Conservation (phyloP, 306 rosid species). For the Glycine tomentella region DNA sequence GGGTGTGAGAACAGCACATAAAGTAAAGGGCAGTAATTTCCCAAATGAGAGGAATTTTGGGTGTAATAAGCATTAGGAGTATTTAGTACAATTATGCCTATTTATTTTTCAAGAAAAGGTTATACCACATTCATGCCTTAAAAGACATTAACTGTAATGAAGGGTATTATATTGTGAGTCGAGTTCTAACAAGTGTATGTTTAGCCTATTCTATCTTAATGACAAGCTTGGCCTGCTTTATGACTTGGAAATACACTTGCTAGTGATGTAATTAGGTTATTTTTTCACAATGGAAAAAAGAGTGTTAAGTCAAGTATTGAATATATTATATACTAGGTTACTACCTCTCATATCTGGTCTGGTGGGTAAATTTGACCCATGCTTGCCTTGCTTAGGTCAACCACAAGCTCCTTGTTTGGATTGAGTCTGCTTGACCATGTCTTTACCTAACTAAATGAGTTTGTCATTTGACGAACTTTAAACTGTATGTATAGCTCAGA, state of each 20-base stretch:
- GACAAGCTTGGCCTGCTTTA: constrained; percentile 13
- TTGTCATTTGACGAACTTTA: constrained; percentile 29
- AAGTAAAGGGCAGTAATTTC: not conserved
- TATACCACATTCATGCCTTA: constrained; percentile 21
- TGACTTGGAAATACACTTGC: constrained; percentile 10
- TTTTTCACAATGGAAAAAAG: not conserved
- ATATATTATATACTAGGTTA: not conserved
- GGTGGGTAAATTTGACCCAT: not conserved
- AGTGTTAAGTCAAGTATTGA: not conserved
- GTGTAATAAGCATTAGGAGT: constrained; percentile 3
- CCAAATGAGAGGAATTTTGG: not conserved
- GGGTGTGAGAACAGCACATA: constrained; percentile 1
- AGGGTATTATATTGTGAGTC: not conserved
- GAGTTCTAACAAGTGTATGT: constrained; percentile 11
- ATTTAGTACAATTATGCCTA: not conserved
- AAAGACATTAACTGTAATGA: not conserved
- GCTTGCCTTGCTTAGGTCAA: not conserved
- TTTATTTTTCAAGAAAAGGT: constrained; percentile 27
- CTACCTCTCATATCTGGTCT: not conserved
- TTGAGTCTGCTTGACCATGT: not conserved
- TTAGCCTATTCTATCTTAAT: constrained; percentile 11
- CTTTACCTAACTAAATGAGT: constrained; percentile 30
- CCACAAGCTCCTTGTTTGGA: not conserved
- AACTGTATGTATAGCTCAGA: constrained; percentile 19
- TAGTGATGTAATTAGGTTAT: not conserved